Evolutionary conservation across 495 filamentous ascomycete species (phyloP).

Genomic region (Aspergillus baeticus): DNA sequence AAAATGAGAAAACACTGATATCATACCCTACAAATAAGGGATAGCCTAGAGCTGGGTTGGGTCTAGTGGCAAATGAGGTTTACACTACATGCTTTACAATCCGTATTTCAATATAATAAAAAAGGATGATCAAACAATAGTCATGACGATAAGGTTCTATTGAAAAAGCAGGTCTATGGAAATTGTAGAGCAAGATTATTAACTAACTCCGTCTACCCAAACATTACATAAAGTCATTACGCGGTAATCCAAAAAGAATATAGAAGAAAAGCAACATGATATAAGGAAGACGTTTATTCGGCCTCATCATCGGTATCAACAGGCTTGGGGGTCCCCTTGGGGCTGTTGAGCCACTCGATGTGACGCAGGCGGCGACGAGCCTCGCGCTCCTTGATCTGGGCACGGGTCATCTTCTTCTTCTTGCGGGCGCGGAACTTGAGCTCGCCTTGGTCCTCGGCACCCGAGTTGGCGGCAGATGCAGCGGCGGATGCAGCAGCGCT

Average conservation of each 20-base stretch:
- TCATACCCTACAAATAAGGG: too few species aligned
- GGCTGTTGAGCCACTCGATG: slow-evolving; percentile 75
- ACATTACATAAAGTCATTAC: slow-evolving; percentile 10
- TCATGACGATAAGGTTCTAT: too few species aligned
- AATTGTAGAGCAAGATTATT: background rate
- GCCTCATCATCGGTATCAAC: slow-evolving; percentile 78
- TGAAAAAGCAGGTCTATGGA: slow-evolving; percentile 8
- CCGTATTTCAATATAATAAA: too few species aligned
- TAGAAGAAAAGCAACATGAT: too few species aligned
- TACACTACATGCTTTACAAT: too few species aligned
- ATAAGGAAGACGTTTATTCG: slow-evolving; percentile 4
- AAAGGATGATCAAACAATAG: too few species aligned
- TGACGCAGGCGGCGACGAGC: slow-evolving; percentile 83
- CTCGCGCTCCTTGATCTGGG: slow-evolving; percentile 91
- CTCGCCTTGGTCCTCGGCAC: slow-evolving; percentile 73
- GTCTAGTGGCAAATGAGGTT: too few species aligned
- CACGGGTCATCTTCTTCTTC: slow-evolving; percentile 99
- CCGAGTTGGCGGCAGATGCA: slow-evolving; percentile 76
- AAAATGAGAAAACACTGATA: background rate
- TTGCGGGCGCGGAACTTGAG: slow-evolving; percentile 93
- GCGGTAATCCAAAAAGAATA: background rate
- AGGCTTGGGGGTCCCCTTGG: slow-evolving; percentile 76
- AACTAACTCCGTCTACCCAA: slow-evolving; percentile 14
- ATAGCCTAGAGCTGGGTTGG: too few species aligned
- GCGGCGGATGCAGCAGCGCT: slow-evolving; percentile 68